Evolutionary conservation across 257 asterid genomes (phyloP).

Genomic region (Solanum virginianum): DNA sequence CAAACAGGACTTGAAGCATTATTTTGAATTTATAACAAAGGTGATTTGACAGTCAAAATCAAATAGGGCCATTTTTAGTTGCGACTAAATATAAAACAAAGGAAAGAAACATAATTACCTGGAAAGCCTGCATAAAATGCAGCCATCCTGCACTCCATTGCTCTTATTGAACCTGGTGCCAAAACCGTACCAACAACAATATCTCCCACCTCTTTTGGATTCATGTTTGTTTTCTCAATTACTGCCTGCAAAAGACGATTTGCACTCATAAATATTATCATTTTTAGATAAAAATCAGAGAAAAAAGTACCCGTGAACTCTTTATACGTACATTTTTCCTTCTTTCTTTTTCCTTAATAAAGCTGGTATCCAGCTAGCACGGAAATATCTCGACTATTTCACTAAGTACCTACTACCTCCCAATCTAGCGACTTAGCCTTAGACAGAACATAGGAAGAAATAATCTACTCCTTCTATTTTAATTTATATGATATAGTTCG

Average conservation of each 20-base stretch:
- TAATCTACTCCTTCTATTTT: too few species aligned
- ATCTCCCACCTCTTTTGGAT: slow-evolving; percentile 84
- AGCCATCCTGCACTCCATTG: slow-evolving; percentile 81
- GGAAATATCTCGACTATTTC: background rate
- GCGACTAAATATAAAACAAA: background rate
- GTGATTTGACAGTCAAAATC: background rate
- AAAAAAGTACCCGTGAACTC: background rate
- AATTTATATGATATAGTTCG: background rate
- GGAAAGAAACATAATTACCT: slow-evolving; percentile 25
- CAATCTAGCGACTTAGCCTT: background rate
- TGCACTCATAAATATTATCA: background rate
- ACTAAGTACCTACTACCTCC: background rate
- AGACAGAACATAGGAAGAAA: background rate
- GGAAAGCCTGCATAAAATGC: slow-evolving; percentile 94
- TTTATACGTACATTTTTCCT: background rate
- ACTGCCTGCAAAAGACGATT: slow-evolving; percentile 37
- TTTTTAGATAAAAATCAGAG: background rate
- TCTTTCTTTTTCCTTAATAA: background rate
- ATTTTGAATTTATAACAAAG: background rate
- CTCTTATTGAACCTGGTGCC: slow-evolving; percentile 85
- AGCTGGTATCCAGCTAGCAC: background rate
- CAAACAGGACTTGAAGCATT: background rate
- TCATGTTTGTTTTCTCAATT: slow-evolving; percentile 55
- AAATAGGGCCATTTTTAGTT: background rate
- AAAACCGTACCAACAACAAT: slow-evolving; percentile 86